Conservation (phyloP, 78 protist genomes). For the Dictyostelium purpureum region DNA sequence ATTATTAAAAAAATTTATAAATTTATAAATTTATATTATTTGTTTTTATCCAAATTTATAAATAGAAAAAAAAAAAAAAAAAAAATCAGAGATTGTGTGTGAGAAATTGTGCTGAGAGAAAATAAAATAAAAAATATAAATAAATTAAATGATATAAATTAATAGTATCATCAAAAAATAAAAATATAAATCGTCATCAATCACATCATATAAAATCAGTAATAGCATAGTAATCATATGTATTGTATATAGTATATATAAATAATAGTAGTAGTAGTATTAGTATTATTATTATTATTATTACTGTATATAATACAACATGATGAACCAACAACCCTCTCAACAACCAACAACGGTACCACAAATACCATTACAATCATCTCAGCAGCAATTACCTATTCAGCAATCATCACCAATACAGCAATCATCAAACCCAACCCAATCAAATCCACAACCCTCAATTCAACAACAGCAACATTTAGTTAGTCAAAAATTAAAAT, state of each 20-base stretch:
- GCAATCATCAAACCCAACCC: neutral
- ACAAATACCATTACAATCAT: neutral
- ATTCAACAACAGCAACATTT: neutral
- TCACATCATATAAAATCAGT: neutral
- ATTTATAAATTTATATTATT: no score
- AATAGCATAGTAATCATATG: neutral
- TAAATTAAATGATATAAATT: no score
- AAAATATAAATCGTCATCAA: neutral
- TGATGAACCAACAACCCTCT: conserved; percentile 7
- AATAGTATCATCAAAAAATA: no score
- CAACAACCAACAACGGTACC: neutral
- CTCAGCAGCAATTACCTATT: no score
- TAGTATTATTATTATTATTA: neutral
- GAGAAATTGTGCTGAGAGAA: neutral
- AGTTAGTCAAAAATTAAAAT: conserved; percentile 5
- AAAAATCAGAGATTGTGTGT: neutral
- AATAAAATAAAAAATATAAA: neutral
- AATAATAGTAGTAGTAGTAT: neutral
- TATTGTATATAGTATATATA: neutral
- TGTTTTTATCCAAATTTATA: no score
- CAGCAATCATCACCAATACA: no score
- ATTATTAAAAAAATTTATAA: no score
- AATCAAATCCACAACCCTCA: neutral
- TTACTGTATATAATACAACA: neutral
- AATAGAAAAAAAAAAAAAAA: neutral